These are phyloP conservation scores for Boechera retrofracta DNA, from an alignment of 345 rosid genomes.

Conservation along the genomic window DNA sequence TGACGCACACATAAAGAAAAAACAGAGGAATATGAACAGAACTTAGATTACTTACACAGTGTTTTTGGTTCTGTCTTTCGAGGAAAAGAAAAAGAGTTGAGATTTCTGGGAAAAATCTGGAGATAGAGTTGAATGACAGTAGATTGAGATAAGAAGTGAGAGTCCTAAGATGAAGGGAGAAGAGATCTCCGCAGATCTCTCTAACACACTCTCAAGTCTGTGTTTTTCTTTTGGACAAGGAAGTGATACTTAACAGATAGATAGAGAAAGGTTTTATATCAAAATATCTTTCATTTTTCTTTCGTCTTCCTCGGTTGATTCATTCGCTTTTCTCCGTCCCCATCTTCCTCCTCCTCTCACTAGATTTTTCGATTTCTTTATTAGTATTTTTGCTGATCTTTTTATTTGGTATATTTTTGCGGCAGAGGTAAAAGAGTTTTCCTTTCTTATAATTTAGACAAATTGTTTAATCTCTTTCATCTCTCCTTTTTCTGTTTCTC, in stretches of 20 bases:
- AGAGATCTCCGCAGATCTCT: slow-evolving; percentile 26
- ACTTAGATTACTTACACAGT: slow-evolving; percentile 11
- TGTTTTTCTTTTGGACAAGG: slow-evolving; percentile 26
- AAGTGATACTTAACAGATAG: slow-evolving; percentile 37
- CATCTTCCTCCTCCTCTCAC: slow-evolving; percentile 15
- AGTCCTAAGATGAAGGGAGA: slow-evolving; percentile 31
- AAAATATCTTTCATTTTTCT: slow-evolving; percentile 6
- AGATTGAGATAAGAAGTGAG: slow-evolving; percentile 28
- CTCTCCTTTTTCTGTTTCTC: slow-evolving; percentile 7
- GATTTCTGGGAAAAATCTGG: slow-evolving; percentile 22
- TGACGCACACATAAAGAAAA: not conserved
- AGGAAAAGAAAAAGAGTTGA: slow-evolving; percentile 17
- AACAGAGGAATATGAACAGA: slow-evolving; percentile 37
- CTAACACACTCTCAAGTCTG: slow-evolving; percentile 32
- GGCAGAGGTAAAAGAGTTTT: slow-evolving; percentile 27
- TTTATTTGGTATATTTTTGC: not conserved
- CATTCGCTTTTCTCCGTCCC: slow-evolving; percentile 36
- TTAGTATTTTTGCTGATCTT: not conserved
- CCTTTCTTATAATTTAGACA: slow-evolving; percentile 30
- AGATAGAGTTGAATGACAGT: slow-evolving; percentile 4
- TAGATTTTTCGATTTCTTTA: not conserved
- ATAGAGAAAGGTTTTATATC: slow-evolving; percentile 16
- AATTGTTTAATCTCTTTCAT: slow-evolving; percentile 13
- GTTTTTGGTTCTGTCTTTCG: not conserved
- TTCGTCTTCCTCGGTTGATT: not conserved